Evolutionary conservation across 1,139 yeast species (phyloP).

Genomic region (Pichia sp.): DNA sequence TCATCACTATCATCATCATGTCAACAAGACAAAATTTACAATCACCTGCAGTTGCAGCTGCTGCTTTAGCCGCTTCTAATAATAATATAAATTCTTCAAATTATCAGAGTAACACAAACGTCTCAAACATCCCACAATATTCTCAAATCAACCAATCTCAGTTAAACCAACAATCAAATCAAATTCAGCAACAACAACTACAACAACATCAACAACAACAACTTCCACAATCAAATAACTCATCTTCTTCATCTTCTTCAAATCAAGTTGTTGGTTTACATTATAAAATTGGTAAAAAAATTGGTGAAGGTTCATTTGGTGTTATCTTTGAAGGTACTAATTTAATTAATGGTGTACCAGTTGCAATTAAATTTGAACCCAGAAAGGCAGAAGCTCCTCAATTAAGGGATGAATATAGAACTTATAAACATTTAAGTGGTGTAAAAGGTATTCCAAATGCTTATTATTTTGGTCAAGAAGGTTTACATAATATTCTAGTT

Average conservation of each 20-base stretch:
- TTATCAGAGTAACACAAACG: constrained; percentile 20
- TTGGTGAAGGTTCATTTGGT: constrained; percentile 83
- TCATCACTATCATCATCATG: not conserved
- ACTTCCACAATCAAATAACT: not conserved
- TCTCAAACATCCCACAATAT: constrained; percentile 25
- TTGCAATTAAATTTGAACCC: constrained; percentile 77
- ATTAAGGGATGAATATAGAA: constrained; percentile 67
- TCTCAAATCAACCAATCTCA: constrained; percentile 11
- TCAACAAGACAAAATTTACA: constrained; percentile 13
- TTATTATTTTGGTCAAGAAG: constrained; percentile 92
- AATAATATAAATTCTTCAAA: constrained; percentile 16
- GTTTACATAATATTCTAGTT: constrained; percentile 86
- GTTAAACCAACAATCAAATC: not conserved
- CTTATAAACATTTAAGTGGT: constrained; percentile 60
- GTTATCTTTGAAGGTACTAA: constrained; percentile 77
- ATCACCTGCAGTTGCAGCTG: constrained; percentile 28
- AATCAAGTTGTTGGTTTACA: constrained; percentile 69
- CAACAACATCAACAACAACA: constrained; percentile 3
- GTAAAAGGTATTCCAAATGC: constrained; percentile 66
- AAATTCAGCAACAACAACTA: constrained; percentile 3
- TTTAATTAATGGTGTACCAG: constrained; percentile 65
- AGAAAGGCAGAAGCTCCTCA: constrained; percentile 79
- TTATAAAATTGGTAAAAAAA: constrained; percentile 73
- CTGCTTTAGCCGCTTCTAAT: constrained; percentile 26
- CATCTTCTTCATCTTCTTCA: constrained; percentile 17